Conservation (phyloP, 331 rosid genomes). For the Saraca asoca region DNA sequence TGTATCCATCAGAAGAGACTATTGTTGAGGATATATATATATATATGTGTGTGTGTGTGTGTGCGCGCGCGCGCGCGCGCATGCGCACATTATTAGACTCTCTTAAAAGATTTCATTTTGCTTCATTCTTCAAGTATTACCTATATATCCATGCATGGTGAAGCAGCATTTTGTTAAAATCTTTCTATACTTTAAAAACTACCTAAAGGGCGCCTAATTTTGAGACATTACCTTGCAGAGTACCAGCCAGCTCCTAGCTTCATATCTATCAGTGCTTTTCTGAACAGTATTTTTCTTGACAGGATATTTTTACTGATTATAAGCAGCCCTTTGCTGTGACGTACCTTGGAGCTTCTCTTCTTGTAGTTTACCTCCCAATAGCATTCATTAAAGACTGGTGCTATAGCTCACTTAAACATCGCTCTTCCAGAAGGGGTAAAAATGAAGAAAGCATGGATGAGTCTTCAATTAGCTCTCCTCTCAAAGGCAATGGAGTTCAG, state of each 20-base stretch:
- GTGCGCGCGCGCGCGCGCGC: too few species aligned
- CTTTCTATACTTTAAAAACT: neutral
- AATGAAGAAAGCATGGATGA: constrained; percentile 52
- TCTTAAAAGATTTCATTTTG: constrained; percentile 20
- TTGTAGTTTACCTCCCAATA: constrained; percentile 98
- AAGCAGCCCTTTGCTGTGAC: constrained; percentile 98
- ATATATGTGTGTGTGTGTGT: neutral
- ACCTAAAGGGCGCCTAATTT: constrained; percentile 4
- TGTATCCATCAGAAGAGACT: neutral
- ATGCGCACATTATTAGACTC: neutral
- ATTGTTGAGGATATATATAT: constrained; percentile 16
- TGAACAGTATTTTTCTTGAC: constrained; percentile 39
- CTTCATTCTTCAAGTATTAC: neutral
- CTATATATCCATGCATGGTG: neutral
- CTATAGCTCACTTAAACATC: constrained; percentile 54
- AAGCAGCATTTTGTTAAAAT: constrained; percentile 10
- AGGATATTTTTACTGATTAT: constrained; percentile 80
- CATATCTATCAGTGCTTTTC: constrained; percentile 38
- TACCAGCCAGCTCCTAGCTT: neutral
- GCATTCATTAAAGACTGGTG: constrained; percentile 93
- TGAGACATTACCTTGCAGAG: constrained; percentile 26
- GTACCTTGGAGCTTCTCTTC: constrained; percentile 97
- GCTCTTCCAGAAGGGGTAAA: constrained; percentile 68
- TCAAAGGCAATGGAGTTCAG: constrained; percentile 52
- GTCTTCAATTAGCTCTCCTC: constrained; percentile 46